A percentile compares a stretch with the other conserved stretches of the same genome.
These are phyloP conservation scores for Lachancea cidri DNA, from an alignment of 805 yeast species.

Conservation along the genomic window DNA sequence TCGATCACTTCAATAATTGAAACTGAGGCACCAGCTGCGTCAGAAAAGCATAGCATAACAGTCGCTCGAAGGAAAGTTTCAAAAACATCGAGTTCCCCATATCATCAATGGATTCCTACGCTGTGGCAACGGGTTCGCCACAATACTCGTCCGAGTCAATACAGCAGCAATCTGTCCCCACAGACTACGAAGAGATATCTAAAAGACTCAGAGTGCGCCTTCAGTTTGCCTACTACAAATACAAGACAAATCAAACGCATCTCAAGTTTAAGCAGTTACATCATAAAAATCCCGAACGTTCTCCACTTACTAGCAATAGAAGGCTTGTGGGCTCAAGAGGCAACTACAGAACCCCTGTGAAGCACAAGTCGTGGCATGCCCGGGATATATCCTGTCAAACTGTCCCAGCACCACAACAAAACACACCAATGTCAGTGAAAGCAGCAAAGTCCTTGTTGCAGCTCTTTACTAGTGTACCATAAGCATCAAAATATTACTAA, in stretches of 20 bases:
- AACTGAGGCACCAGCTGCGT: neutral
- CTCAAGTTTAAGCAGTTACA: slow-evolving; percentile 12
- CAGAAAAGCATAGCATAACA: neutral
- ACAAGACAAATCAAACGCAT: slow-evolving; percentile 42
- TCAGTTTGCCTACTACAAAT: slow-evolving; percentile 49
- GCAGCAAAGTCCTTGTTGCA: slow-evolving; percentile 34
- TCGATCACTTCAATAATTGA: neutral
- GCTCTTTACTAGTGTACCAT: slow-evolving; percentile 24
- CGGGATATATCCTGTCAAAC: neutral
- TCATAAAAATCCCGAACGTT: neutral
- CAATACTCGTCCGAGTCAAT: neutral
- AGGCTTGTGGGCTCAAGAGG: slow-evolving; percentile 7
- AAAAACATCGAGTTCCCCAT: neutral
- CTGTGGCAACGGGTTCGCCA: neutral
- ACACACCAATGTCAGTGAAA: slow-evolving; percentile 32
- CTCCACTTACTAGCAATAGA: neutral
- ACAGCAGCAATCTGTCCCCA: neutral
- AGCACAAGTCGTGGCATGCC: neutral
- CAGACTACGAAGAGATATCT: neutral
- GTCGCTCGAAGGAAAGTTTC: neutral
- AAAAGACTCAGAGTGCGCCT: slow-evolving; percentile 42
- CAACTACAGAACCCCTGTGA: slow-evolving; percentile 6
- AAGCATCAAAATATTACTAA: neutral
- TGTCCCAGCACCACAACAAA: slow-evolving; percentile 10
- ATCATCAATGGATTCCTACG: neutral